These are phyloP conservation scores for Ascoidea asiatica DNA, from an alignment of 805 yeast genomes.

Conservation along the genomic window DNA sequence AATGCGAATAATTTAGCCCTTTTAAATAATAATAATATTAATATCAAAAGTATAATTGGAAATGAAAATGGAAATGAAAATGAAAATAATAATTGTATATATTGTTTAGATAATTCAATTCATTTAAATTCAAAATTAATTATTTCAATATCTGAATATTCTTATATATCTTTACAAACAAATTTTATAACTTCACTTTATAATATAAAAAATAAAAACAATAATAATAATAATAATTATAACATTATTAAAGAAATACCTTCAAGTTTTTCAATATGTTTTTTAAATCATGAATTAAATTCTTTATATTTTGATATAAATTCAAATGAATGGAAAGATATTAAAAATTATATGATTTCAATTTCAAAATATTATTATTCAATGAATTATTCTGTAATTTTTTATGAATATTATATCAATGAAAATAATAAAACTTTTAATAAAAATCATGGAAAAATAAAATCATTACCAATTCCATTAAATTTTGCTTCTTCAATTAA, in stretches of 20 bases:
- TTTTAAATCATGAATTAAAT: too few species aligned
- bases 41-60: conserved; percentile 20
- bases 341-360: conserved; percentile 26
- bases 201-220: too few species aligned
- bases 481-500: conserved; percentile 18
- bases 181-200: too few species aligned
- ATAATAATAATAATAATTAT: too few species aligned
- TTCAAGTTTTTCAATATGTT: too few species aligned
- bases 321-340: conserved; percentile 31
- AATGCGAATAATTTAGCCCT: conserved; percentile 16
- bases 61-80: too few species aligned
- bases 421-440: conserved; percentile 20
- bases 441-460: conserved; percentile 25
- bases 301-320: conserved; percentile 26
- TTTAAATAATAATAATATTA: conserved; percentile 17
- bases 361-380: conserved; percentile 25
- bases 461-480: conserved; percentile 29
- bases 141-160: conserved; percentile 28
- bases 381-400: conserved; percentile 23
- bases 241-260: too few species aligned
- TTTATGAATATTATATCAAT: too few species aligned
- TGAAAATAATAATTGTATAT: conserved; percentile 17
- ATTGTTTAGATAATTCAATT: conserved; percentile 22
- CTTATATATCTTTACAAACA: conserved; percentile 18
- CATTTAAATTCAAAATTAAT: conserved; percentile 17